A percentile compares a stretch with the other conserved stretches of the same genome.
Conservation (phyloP, 2,329 filamentous ascomycete genomes). For the Tothia fuscella region DNA sequence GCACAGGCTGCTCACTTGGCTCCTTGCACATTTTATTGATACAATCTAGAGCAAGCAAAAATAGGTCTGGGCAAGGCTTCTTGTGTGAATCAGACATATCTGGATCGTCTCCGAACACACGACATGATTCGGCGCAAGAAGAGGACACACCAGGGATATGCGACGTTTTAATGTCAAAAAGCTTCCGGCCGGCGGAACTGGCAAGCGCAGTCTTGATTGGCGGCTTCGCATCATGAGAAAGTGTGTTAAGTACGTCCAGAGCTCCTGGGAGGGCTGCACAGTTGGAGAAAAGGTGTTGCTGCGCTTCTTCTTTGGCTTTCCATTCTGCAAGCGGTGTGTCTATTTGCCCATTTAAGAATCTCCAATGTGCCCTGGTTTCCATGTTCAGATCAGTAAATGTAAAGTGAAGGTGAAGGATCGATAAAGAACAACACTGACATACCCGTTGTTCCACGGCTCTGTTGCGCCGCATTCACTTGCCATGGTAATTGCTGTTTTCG, state of each 20-base stretch:
- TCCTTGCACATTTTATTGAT: neutral
- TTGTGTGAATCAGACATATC: slow-evolving; percentile 1
- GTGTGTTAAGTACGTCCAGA: neutral
- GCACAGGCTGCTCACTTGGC: neutral
- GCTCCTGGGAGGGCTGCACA: slow-evolving; percentile 3
- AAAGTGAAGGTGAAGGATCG: neutral
- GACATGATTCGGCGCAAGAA: neutral
- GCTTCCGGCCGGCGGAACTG: neutral
- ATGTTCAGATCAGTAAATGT: neutral
- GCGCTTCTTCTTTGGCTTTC: slow-evolving; percentile 12
- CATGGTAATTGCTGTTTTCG: slow-evolving; percentile 15
- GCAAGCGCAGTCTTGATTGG: neutral
- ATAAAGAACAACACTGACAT: neutral
- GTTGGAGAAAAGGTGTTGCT: slow-evolving; percentile 13
- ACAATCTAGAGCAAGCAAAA: slow-evolving; percentile 6
- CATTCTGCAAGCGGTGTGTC: slow-evolving; percentile 15
- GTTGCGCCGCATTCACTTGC: slow-evolving; percentile 16
- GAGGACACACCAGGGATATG: neutral
- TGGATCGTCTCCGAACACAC: slow-evolving; percentile 7
- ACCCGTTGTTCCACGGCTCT: slow-evolving; percentile 16
- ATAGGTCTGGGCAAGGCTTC: slow-evolving; percentile 8
- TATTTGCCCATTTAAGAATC: slow-evolving; percentile 17
- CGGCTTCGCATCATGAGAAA: neutral
- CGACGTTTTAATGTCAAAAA: slow-evolving; percentile 5
- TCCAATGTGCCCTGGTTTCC: slow-evolving; percentile 14